Evolutionary conservation across 2,329 filamentous ascomycete genomes (phyloP), one percentile per base, ranked within the genome.

Genomic region (Xylariales sp.): DNA sequence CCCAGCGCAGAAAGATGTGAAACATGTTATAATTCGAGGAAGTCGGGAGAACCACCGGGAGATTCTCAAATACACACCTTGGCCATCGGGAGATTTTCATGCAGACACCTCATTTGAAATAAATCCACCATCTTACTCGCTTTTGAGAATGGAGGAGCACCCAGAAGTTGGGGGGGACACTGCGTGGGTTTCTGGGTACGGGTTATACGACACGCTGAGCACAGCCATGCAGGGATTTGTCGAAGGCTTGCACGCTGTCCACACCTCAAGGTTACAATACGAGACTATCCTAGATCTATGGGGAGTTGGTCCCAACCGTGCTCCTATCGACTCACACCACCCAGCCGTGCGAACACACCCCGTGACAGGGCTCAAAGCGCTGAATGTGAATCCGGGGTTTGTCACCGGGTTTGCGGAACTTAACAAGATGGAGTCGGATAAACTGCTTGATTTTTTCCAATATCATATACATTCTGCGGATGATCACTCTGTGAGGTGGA

Each of bases 41-140:
- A 71, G 63, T 43, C 57, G 51, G 2, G 62, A 66, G 18, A 66
- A 73, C 44, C 64, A 69, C 45, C 65, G 69, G 8, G 61, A 66
- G 40, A 51, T 67, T 2, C 44, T 56, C 2, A 66, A 60, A 18
- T 71, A 72, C 48, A 73, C 69, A 1, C 67, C 67, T 1, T 72
- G 67, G 65, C 63, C 63, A 2, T 59, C 52, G 7, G 62, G 56
- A 4, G 69, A 71, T 32, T 73, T 66, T 42, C 69, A 73, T 40
- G 65, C 69, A 19, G 70, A 74, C 47, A 72, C 67, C 2, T 69
- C 63, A 0, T 73, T 72, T 43, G 69, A 74, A 48, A 60, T 71
- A 41, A 72, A 74, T 42, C 69, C 69, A 3, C 70, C 70, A 0
- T 67, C 62, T 2, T 74, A 72, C 43, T 72, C 69, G 1, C 46